Conservation (phyloP, 176 grass and related monocot species). For the Saccharum spontaneum region DNA sequence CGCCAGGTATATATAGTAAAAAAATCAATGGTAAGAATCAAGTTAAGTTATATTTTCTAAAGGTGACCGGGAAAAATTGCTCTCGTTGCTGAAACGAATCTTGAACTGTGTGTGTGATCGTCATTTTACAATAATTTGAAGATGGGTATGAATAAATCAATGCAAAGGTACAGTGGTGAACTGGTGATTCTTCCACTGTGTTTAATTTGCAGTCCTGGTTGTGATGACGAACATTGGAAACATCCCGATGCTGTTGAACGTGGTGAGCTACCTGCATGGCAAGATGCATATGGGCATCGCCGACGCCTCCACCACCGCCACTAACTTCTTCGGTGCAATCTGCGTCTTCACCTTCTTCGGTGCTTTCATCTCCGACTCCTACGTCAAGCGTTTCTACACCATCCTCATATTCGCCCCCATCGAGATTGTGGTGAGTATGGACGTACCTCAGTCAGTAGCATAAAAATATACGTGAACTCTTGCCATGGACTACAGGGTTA, state of each 20-base stretch:
- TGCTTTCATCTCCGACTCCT: slow-evolving; percentile 74
- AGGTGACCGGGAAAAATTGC: not conserved
- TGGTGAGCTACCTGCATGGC: slow-evolving; percentile 54
- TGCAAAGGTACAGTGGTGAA: too few species aligned
- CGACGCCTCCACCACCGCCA: slow-evolving; percentile 35
- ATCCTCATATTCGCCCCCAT: slow-evolving; percentile 55
- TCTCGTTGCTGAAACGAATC: not conserved
- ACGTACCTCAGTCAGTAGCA: too few species aligned
- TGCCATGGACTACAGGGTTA: slow-evolving; percentile 31
- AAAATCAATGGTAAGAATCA: too few species aligned
- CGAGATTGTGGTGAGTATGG: slow-evolving; percentile 28
- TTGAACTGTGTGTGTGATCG: not conserved
- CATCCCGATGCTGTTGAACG: slow-evolving; percentile 50
- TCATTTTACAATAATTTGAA: not conserved
- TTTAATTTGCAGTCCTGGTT: slow-evolving; percentile 35
- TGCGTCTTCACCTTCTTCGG: slow-evolving; percentile 57
- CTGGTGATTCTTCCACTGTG: too few species aligned
- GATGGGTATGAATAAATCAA: not conserved
- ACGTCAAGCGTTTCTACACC: slow-evolving; percentile 56
- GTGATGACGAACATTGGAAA: slow-evolving; percentile 41
- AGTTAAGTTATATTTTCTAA: too few species aligned
- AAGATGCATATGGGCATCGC: slow-evolving; percentile 63
- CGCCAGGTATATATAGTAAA: too few species aligned
- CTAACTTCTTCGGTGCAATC: slow-evolving; percentile 47
- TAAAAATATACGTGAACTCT: too few species aligned